Conservation (phyloP, 176 grass and related monocot species). For the Zea luxurians region DNA sequence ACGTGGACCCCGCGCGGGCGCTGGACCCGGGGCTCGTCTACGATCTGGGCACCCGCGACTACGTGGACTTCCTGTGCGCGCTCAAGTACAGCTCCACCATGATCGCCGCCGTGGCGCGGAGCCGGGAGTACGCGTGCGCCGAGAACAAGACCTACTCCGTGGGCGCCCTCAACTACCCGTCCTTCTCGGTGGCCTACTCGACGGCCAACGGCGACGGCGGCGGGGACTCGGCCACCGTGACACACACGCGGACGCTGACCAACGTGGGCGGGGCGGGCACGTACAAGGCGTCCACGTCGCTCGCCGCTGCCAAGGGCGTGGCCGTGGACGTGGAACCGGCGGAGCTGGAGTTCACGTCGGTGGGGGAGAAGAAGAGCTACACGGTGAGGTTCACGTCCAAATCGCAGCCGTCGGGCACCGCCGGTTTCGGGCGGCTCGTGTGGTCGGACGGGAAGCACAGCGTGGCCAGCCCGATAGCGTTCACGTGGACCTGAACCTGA, state of each 20-base stretch:
- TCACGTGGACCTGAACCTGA: conserved; percentile 87
- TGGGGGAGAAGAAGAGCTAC: conserved; percentile 78
- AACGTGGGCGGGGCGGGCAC: conserved; percentile 61
- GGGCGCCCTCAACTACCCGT: conserved; percentile 78
- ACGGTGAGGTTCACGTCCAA: conserved; percentile 64
- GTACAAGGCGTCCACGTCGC: conserved; percentile 59
- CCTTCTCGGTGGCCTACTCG: conserved; percentile 63
- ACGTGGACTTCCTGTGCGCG: conserved; percentile 83
- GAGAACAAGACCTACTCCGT: conserved; percentile 55
- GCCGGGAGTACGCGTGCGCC: conserved; percentile 40
- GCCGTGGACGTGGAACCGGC: conserved; percentile 50
- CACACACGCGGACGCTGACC: conserved; percentile 71
- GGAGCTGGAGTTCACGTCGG: conserved; percentile 60
- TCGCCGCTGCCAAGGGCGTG: conserved; percentile 40
- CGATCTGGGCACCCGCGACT: conserved; percentile 56
- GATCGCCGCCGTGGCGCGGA: conserved; percentile 65
- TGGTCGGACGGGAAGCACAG: conserved; percentile 87
- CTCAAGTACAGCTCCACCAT: conserved; percentile 75
- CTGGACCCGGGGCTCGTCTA: conserved; percentile 77
- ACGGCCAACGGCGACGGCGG: conserved; percentile 49
- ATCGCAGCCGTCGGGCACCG: conserved; percentile 61
- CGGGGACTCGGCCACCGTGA: conserved; percentile 35
- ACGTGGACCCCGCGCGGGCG: conserved; percentile 64
- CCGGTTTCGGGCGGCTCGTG: conserved; percentile 63
- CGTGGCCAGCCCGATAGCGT: conserved; percentile 70